Percentiles rank a stretch among this genome's conserved stretches.
Conservation (phyloP, 2,329 filamentous ascomycete species). For the Torrubiella hemipterigena region DNA sequence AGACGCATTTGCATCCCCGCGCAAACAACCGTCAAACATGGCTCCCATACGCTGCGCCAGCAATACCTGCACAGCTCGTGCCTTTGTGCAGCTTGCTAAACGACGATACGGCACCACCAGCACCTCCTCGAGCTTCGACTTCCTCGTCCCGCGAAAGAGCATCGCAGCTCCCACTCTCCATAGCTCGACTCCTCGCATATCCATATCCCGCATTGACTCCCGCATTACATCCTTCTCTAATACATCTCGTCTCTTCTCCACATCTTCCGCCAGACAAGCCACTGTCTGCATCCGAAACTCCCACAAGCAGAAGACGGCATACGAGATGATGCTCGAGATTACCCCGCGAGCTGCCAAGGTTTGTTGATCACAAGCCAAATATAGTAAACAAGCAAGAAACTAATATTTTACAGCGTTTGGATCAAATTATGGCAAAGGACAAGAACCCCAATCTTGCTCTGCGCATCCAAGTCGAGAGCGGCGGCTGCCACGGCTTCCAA, state of each 20-base stretch:
- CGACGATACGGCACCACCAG: slow-evolving; percentile 17
- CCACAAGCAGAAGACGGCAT: slow-evolving; percentile 68
- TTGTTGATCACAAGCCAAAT: no score
- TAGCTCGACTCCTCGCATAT: slow-evolving; percentile 3
- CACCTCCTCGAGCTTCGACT: slow-evolving; percentile 20
- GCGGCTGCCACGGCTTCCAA: slow-evolving; percentile 96
- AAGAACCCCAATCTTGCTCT: slow-evolving; percentile 70
- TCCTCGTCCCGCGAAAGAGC: slow-evolving; percentile 23
- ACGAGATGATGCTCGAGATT: slow-evolving; percentile 74
- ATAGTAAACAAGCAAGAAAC: no score
- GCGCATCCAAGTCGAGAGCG: slow-evolving; percentile 84
- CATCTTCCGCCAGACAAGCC: slow-evolving; percentile 20
- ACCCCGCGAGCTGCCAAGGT: slow-evolving; percentile 73
- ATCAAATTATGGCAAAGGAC: slow-evolving; percentile 62
- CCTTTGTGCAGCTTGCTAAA: slow-evolving; percentile 28
- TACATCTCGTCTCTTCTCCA: slow-evolving; percentile 21
- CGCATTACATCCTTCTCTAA: slow-evolving; percentile 2
- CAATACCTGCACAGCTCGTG: slow-evolving; percentile 22
- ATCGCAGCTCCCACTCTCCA: slow-evolving; percentile 9
- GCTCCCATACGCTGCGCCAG: slow-evolving; percentile 23
- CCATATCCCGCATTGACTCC: neutral
- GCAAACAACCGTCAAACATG: slow-evolving; percentile 18
- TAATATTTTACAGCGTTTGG: slow-evolving; percentile 44
- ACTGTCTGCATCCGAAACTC: slow-evolving; percentile 56
- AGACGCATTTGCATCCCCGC: neutral